Evolutionary conservation across 257 asterid species (phyloP).

Genomic region (Anisodus acutangulus): DNA sequence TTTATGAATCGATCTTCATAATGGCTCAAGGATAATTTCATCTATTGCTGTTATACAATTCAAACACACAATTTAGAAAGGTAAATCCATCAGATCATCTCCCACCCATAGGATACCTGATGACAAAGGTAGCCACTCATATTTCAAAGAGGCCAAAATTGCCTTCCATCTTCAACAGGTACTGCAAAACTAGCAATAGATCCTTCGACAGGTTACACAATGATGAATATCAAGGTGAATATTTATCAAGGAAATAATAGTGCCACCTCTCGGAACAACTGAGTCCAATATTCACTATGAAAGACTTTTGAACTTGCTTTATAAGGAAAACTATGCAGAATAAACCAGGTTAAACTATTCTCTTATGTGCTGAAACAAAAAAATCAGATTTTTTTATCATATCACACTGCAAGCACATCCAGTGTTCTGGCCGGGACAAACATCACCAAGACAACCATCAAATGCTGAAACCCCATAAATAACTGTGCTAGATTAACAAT

Average conservation of each 20-base stretch:
- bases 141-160: conserved; percentile 22
- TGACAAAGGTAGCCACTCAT: conserved; percentile 9
- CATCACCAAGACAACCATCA: not conserved
- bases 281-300: not conserved
- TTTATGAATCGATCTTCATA: conserved; percentile 16
- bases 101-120: conserved; percentile 23
- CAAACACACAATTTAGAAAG: not conserved
- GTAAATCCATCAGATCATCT: conserved; percentile 24
- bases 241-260: not conserved
- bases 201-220: not conserved
- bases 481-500: not conserved
- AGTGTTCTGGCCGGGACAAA: not conserved
- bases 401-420: not conserved
- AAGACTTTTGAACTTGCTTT: not conserved
- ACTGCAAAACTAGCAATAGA: conserved; percentile 30
- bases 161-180: conserved; percentile 5
- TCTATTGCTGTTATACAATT: not conserved
- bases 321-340: not conserved
- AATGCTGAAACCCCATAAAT: not conserved
- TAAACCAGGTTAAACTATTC: not conserved
- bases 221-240: not conserved
- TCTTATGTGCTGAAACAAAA: not conserved
- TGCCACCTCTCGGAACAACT: not conserved
- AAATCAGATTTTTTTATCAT: not conserved
- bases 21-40: not conserved